Percentiles rank a stretch among this genome's conserved stretches.
These are phyloP conservation scores for Pseudozyma thailandica DNA, from an alignment of 1,284 basidiomycete genomes.

Conservation along the genomic window DNA sequence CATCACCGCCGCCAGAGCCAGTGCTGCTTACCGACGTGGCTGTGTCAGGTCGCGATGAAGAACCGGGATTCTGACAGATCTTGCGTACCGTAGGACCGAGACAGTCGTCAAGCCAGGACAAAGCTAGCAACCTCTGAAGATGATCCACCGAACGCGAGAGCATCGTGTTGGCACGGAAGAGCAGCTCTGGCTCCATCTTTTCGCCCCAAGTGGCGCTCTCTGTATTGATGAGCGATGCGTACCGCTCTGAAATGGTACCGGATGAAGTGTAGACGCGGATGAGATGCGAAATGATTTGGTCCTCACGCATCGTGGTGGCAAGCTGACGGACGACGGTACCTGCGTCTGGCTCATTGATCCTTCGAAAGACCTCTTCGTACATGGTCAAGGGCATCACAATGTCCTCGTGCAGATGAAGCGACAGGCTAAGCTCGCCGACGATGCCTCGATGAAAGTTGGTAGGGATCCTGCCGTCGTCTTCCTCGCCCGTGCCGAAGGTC, in stretches of 20 bases:
- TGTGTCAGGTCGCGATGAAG: constrained; percentile 23
- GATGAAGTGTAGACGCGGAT: constrained; percentile 52
- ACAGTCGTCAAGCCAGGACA: constrained; percentile 55
- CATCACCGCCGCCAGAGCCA: constrained; percentile 14
- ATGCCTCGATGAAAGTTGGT: constrained; percentile 42
- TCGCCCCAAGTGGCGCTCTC: constrained; percentile 50
- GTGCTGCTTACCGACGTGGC: constrained; percentile 8
- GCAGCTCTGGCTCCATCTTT: constrained; percentile 50
- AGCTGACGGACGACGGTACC: constrained; percentile 37
- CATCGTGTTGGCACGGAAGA: constrained; percentile 61
- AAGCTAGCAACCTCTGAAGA: constrained; percentile 52
- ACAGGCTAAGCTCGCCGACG: constrained; percentile 55
- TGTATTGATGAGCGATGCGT: constrained; percentile 41
- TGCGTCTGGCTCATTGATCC: constrained; percentile 35
- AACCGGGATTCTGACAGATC: constrained; percentile 46
- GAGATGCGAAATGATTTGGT: constrained; percentile 48
- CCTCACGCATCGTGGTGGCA: constrained; percentile 49
- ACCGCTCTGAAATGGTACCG: constrained; percentile 51
- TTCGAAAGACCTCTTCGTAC: constrained; percentile 45
- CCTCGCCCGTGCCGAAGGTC: constrained; percentile 17
- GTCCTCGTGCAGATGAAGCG: constrained; percentile 48
- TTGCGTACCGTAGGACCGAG: constrained; percentile 51
- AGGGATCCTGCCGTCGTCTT: constrained; percentile 25
- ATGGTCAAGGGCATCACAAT: constrained; percentile 49
- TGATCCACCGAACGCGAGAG: constrained; percentile 58